These are phyloP conservation scores for Dimargaris cristalligena DNA, from an alignment of 192 early-diverging fungal genomes.

Conservation along the genomic window DNA sequence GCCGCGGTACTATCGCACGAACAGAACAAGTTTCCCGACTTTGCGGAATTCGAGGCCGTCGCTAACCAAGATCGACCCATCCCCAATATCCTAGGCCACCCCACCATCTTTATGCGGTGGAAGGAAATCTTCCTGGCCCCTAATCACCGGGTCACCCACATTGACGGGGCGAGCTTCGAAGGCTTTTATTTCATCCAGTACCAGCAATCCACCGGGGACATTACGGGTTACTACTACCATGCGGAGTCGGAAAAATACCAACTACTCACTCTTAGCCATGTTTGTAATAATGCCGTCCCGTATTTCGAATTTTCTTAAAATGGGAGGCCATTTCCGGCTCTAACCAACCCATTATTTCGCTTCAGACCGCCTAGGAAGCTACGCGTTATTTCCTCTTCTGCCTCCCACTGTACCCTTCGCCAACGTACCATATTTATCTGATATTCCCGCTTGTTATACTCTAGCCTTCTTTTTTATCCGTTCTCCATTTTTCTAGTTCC, in stretches of 20 bases:
- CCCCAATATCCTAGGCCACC: conserved; percentile 29
- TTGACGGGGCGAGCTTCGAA: conserved; percentile 73
- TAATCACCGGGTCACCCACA: conserved; percentile 56
- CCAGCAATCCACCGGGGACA: conserved; percentile 36
- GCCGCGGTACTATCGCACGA: no score
- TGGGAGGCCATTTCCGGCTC: no score
- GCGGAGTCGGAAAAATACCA: conserved; percentile 31
- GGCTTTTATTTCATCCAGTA: conserved; percentile 81
- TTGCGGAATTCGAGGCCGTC: conserved; percentile 23
- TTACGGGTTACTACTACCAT: conserved; percentile 51
- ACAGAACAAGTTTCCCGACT: conserved; percentile 15
- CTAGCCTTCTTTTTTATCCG: no score
- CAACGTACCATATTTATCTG: no score
- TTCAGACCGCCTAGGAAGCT: no score
- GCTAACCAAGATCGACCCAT: conserved; percentile 27
- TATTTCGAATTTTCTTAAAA: background rate
- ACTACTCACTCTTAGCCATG: background rate
- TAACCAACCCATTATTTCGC: no score
- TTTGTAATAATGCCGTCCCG: background rate
- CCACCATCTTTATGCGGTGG: conserved; percentile 79
- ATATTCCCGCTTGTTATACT: no score
- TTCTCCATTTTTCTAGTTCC: no score
- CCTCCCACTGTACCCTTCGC: no score
- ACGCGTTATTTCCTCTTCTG: no score
- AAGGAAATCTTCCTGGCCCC: conserved; percentile 85